phyloP scores from a whole-genome alignment of 1,284 basidiomycete genomes.

The Puccinia novopanici region DNA sequence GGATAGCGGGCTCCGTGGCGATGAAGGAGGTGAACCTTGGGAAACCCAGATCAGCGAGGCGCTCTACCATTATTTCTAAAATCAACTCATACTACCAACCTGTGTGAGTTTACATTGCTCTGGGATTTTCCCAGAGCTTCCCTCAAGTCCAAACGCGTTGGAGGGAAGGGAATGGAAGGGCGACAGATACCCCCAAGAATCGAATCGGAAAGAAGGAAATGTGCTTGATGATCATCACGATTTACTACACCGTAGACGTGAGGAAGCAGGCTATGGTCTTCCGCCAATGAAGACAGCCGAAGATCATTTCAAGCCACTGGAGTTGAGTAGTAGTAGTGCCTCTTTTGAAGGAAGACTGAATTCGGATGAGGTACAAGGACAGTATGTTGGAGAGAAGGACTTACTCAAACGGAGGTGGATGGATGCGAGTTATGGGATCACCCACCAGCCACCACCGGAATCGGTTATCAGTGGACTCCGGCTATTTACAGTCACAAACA shows the following conservation, averaged over 20 bases:
- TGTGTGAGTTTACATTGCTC: slow-evolving; percentile 39
- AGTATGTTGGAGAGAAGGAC: slow-evolving; percentile 48
- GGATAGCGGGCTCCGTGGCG: slow-evolving; percentile 50
- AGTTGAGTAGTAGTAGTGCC: background rate
- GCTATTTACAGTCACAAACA: background rate
- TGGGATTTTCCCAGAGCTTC: slow-evolving; percentile 41
- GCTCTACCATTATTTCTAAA: background rate
- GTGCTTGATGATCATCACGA: slow-evolving; percentile 49
- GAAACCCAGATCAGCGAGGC: background rate
- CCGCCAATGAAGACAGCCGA: slow-evolving; percentile 46
- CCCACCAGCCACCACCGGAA: background rate
- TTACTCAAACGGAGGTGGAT: slow-evolving; percentile 36
- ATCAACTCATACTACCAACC: slow-evolving; percentile 1
- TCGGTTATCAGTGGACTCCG: slow-evolving; percentile 24
- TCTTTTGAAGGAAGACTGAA: background rate
- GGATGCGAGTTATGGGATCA: slow-evolving; percentile 43
- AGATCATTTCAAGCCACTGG: slow-evolving; percentile 49
- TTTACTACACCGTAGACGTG: slow-evolving; percentile 45
- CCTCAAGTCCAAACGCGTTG: slow-evolving; percentile 47
- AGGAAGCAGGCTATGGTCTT: slow-evolving; percentile 50
- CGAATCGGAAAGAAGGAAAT: slow-evolving; percentile 28
- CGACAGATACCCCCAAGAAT: slow-evolving; percentile 51
- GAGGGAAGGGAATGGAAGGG: slow-evolving; percentile 47
- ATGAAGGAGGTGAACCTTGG: slow-evolving; percentile 48
- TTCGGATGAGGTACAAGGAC: slow-evolving; percentile 19